A percentile compares a stretch with the other conserved stretches of the same genome.
phyloP scores from a whole-genome alignment of 352 stramenopile genomes.

The Phytophthora gonapodyides region DNA sequence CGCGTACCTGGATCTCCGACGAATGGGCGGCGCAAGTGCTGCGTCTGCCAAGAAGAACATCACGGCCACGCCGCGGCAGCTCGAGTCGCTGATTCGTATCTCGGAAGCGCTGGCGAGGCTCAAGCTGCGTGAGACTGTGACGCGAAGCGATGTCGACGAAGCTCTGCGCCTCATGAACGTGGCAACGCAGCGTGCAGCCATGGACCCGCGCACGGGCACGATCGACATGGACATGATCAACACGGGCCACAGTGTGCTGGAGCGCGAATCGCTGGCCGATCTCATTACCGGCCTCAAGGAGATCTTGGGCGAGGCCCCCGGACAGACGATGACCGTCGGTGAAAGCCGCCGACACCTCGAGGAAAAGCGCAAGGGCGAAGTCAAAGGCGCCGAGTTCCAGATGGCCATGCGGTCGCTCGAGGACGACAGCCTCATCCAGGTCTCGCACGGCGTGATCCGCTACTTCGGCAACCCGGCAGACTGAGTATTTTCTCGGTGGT shows the following conservation, averaged over 20 bases:
- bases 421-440: conserved; percentile 92
- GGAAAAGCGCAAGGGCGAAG: conserved; percentile 76
- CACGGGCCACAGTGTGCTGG: conserved; percentile 91
- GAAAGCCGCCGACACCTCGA: conserved; percentile 89
- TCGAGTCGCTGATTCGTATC: conserved; percentile 99
- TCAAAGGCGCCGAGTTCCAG: conserved; percentile 89
- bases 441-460: conserved; percentile 88
- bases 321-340: conserved; percentile 78
- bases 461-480: conserved; percentile 63
- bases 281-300: conserved; percentile 64
- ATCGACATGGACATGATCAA: conserved; percentile 99
- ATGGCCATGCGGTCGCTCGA: conserved; percentile 90
- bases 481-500: conserved; percentile 18
- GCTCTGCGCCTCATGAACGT: conserved; percentile 97
- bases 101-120: conserved; percentile 96
- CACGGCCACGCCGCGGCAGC: conserved; percentile 97
- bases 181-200: conserved; percentile 96
- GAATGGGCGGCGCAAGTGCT: conserved; percentile 64
- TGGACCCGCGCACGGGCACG: conserved; percentile 97
- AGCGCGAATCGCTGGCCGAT: conserved; percentile 81
- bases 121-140: conserved; percentile 80
- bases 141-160: conserved; percentile 92
- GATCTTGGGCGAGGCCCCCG: conserved; percentile 56
- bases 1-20: conserved; percentile 93
- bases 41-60: conserved; percentile 94